phyloP scores from a whole-genome alignment of 208 protist genomes.

The Trichomonas vaginalis region DNA sequence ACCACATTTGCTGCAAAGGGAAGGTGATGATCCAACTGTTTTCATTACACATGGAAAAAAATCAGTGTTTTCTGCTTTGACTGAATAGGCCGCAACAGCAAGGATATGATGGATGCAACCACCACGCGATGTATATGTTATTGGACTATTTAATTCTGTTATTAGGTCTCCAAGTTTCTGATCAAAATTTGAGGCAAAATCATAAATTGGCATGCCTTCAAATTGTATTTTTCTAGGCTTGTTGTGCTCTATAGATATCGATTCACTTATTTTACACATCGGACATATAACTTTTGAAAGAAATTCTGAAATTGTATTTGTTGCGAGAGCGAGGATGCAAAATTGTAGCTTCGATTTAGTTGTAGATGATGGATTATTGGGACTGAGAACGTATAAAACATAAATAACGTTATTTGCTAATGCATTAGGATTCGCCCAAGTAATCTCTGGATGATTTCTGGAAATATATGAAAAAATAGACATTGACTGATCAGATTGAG shows the following conservation, averaged over 20 bases:
- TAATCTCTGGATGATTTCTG: not conserved
- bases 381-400: not conserved
- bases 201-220: not conserved
- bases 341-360: not conserved
- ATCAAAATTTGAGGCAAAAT: not conserved
- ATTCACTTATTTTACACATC: not conserved
- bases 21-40: not conserved
- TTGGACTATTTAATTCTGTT: not conserved
- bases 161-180: not conserved
- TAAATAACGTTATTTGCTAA: not conserved
- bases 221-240: not conserved
- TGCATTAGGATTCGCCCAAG: not conserved
- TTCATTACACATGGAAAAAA: not conserved
- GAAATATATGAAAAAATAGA: not conserved
- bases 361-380: not conserved
- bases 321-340: not conserved
- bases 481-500: not conserved
- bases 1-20: not conserved
- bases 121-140: not conserved
- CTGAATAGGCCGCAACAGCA: not conserved
- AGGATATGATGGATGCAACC: not conserved
- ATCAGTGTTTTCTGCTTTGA: not conserved
- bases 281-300: not conserved
- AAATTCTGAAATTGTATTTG: not conserved
- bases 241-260: not conserved